Evolutionary conservation across 2,329 filamentous ascomycete species (phyloP).

Genomic region (Xylariaceae sp.): DNA sequence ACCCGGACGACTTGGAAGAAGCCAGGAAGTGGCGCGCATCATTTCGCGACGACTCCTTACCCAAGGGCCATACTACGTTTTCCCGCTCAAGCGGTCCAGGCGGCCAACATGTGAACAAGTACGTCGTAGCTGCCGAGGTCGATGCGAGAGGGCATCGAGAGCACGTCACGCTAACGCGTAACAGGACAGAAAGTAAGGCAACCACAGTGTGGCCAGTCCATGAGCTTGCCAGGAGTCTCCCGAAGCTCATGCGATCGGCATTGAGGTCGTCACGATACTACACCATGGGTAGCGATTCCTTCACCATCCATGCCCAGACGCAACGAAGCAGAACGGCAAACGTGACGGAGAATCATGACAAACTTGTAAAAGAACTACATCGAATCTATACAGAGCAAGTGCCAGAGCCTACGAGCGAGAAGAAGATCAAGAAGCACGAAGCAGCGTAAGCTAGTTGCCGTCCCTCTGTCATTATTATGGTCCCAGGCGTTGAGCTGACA

Average conservation of each 20-base stretch:
- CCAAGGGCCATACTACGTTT: conserved; percentile 51
- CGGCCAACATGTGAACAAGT: conserved; percentile 64
- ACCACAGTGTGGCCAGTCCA: conserved; percentile 50
- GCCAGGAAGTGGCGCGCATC: conserved; percentile 51
- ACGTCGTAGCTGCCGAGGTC: conserved; percentile 21
- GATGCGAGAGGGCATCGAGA: neutral
- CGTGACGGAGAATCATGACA: conserved; percentile 49
- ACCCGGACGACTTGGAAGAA: conserved; percentile 48
- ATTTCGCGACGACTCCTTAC: conserved; percentile 44
- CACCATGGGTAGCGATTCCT: conserved; percentile 47
- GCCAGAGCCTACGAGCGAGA: conserved; percentile 44
- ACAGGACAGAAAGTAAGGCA: conserved; percentile 59
- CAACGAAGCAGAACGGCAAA: conserved; percentile 53
- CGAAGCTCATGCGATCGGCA: conserved; percentile 45
- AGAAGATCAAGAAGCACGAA: conserved; percentile 49
- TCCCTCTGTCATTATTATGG: neutral
- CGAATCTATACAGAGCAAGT: conserved; percentile 47
- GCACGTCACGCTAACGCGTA: conserved; percentile 1
- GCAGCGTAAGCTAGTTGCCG: conserved; percentile 40
- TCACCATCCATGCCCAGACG: conserved; percentile 55
- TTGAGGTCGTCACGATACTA: conserved; percentile 56
- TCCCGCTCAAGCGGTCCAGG: conserved; percentile 60
- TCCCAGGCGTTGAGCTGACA: neutral
- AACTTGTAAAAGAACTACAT: conserved; percentile 47
- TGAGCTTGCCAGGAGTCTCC: conserved; percentile 46